Percentiles rank a stretch among this genome's conserved stretches.
phyloP scores from a whole-genome alignment of 768 basidiomycete species.

The Podaxis sp. region DNA sequence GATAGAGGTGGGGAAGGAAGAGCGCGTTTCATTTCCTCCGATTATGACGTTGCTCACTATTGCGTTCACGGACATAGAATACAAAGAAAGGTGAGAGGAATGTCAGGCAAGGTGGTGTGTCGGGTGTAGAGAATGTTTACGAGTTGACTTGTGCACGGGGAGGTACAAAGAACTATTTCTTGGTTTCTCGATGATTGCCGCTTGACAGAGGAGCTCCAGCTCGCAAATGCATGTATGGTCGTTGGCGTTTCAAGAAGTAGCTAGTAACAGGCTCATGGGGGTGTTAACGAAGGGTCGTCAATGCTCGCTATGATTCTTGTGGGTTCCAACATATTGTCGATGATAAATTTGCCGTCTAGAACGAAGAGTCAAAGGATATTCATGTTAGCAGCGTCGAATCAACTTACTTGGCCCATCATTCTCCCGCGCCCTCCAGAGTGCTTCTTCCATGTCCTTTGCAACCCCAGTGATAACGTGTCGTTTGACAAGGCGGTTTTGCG shows the following conservation, averaged over 20 bases:
- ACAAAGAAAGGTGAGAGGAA: background rate
- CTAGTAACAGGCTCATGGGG: background rate
- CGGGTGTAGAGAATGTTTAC: background rate
- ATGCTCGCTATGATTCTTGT: slow-evolving; percentile 39
- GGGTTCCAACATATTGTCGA: slow-evolving; percentile 44
- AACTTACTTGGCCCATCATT: slow-evolving; percentile 73
- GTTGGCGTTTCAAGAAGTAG: background rate
- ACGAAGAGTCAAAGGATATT: slow-evolving; percentile 5
- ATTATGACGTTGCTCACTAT: background rate
- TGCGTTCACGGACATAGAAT: background rate
- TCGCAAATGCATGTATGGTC: background rate
- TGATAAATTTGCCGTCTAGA: slow-evolving; percentile 45
- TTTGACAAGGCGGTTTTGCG: slow-evolving; percentile 56
- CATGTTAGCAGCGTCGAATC: slow-evolving; percentile 15
- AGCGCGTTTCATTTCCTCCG: too few species aligned
- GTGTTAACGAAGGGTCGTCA: slow-evolving; percentile 7
- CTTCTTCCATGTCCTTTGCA: slow-evolving; percentile 60
- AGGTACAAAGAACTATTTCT: background rate
- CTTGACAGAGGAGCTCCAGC: background rate
- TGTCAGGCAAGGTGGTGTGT: slow-evolving; percentile 6
- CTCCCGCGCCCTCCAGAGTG: slow-evolving; percentile 65
- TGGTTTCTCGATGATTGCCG: background rate
- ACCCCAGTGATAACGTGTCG: slow-evolving; percentile 82
- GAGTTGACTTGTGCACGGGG: background rate
- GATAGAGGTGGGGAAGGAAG: background rate